Conservation (phyloP, 306 rosid genomes). For the Medicago arabica region DNA sequence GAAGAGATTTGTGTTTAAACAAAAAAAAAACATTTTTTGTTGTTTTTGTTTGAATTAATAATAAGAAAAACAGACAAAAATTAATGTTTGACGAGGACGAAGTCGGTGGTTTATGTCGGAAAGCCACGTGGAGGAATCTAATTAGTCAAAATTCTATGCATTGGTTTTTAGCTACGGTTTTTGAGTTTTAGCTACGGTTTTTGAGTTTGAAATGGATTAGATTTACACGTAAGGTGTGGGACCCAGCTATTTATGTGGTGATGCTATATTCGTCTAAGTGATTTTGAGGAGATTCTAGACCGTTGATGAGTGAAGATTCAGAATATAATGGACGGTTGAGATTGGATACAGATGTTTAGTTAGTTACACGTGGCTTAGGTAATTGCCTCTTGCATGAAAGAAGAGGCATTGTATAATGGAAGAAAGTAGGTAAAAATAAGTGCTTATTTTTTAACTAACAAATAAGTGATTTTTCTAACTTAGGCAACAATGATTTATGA, state of each 20-base stretch:
- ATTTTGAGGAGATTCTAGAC: background rate
- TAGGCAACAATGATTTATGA: background rate
- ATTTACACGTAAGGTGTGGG: constrained; percentile 47
- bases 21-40: background rate
- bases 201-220: constrained; percentile 1
- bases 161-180: background rate
- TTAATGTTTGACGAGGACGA: constrained; percentile 8
- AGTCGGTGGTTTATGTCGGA: constrained; percentile 40
- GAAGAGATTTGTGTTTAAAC: constrained; percentile 11
- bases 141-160: background rate
- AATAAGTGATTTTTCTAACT: background rate
- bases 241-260: constrained; percentile 37
- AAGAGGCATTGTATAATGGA: constrained; percentile 2
- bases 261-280: constrained; percentile 10
- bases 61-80: constrained; percentile 14
- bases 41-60: background rate
- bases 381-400: constrained; percentile 28
- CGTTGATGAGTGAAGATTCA: background rate
- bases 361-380: constrained; percentile 31
- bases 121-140: constrained; percentile 34
- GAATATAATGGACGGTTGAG: constrained; percentile 23
- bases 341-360: background rate
- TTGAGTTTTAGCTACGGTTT: background rate
- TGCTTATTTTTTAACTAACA: too few relatives aligned
- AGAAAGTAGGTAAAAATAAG: background rate